Base-by-base conservation (phyloP, 371 early-diverging fungal species). In the Mucor mucedo region DNA sequence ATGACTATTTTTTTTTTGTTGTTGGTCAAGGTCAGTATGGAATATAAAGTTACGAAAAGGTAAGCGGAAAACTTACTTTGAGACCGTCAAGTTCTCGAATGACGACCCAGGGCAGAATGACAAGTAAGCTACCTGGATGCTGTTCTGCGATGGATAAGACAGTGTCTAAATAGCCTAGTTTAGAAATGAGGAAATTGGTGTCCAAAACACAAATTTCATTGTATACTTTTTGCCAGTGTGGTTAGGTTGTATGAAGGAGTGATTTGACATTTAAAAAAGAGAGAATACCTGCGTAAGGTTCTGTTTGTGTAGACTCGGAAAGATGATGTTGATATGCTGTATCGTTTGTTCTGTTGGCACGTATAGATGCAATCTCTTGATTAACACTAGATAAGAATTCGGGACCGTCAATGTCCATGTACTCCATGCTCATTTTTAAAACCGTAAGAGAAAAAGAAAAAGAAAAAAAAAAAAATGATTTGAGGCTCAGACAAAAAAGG, bases 371-470 rank as follows among this genome's bases (percentile, higher is more conserved):
- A 50, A 79, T 79, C 55, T 71, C 60, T 4, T 65, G 30, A 55
- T 76, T 73, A 2, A 79, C 68, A 54, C 70, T 64, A 1, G 47
- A 48, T 30, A 79, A 58, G 35, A 79, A 79, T 45, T 76, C 79
- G 35, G 70, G 70, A 13, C 76, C 79, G 44, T 79, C 79, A 52
- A 79, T 58, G 52, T 79, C 79, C 79, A 79, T 79, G 16, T 63
- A 47, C 6, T 72, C 64, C 29, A 55, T 35, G 8, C 38, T 44
- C 27, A 27, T 48, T 48, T 48, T 21, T 48, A 29, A 27, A 28
- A 14, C 0, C 0, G n/a, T 16, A 48, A 48, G 48, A 48, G 21
- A 48, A 27, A 28, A 48, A 48, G 28, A 27, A 9, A 16, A 45
- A 13, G n/a, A n/a, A 16, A 41, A 41, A 2, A 45, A 45, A 45